These are phyloP conservation scores for Thyridium curvatum DNA, from an alignment of 2,329 filamentous ascomycete genomes.

Conservation along the genomic window DNA sequence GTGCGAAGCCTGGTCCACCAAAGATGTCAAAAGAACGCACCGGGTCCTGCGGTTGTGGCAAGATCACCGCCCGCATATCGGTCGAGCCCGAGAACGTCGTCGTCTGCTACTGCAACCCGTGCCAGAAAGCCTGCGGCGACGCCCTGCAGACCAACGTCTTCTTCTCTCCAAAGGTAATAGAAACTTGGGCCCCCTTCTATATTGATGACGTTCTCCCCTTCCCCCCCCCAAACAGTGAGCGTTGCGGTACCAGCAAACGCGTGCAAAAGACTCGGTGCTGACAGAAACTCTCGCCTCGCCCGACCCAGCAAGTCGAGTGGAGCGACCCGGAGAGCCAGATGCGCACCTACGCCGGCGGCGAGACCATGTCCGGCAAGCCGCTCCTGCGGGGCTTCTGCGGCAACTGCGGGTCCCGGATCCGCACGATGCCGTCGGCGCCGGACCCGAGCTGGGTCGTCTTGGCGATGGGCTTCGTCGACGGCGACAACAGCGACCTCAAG, in stretches of 20 bases:
- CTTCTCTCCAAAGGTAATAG: slow-evolving; percentile 14
- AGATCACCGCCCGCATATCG: slow-evolving; percentile 10
- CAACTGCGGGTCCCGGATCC: slow-evolving; percentile 10
- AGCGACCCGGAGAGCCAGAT: slow-evolving; percentile 8
- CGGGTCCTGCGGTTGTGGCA: slow-evolving; percentile 19
- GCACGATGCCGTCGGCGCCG: neutral
- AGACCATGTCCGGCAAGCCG: slow-evolving; percentile 10
- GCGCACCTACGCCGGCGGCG: slow-evolving; percentile 10
- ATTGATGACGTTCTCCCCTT: too few relatives aligned
- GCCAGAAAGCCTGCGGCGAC: slow-evolving; percentile 13
- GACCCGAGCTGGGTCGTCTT: slow-evolving; percentile 3
- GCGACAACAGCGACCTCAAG: slow-evolving; percentile 5
- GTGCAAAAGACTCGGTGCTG: too few relatives aligned
- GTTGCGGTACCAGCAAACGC: too few relatives aligned
- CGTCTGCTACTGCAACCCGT: slow-evolving; percentile 17
- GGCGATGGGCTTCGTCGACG: slow-evolving; percentile 16
- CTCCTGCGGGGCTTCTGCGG: slow-evolving; percentile 15
- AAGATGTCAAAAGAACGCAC: slow-evolving; percentile 5
- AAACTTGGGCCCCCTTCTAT: too few relatives aligned
- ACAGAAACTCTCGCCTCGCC: too few relatives aligned
- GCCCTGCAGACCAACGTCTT: slow-evolving; percentile 9
- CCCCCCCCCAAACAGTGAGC: too few relatives aligned
- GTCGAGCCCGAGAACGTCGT: slow-evolving; percentile 11
- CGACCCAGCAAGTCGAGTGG: slow-evolving; percentile 13
- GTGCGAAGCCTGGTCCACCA: neutral